Evolutionary conservation across 768 basidiomycete species (phyloP).

Genomic region (Agrocybe chaxingu): DNA sequence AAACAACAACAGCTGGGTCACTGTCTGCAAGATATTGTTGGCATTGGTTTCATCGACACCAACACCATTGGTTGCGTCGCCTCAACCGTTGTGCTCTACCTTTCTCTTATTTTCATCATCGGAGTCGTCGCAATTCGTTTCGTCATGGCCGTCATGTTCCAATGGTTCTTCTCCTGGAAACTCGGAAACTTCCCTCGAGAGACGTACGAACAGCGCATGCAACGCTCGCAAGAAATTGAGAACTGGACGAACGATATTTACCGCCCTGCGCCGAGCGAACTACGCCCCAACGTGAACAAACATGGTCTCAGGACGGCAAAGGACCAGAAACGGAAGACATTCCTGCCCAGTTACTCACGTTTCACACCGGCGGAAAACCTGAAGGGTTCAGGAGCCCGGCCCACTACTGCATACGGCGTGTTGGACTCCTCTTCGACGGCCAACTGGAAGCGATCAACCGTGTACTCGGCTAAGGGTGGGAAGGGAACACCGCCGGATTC

Average conservation of each 20-base stretch:
- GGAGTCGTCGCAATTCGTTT: constrained; percentile 96
- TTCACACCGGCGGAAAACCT: constrained; percentile 73
- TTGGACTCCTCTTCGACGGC: constrained; percentile 52
- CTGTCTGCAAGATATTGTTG: constrained; percentile 84
- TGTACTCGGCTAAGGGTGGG: constrained; percentile 22
- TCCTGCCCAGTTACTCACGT: constrained; percentile 67
- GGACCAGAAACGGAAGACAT: constrained; percentile 47
- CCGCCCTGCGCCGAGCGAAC: constrained; percentile 84
- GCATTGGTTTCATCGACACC: constrained; percentile 92
- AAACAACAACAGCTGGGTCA: constrained; percentile 64
- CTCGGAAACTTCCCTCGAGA: constrained; percentile 92
- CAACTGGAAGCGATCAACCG: constrained; percentile 4
- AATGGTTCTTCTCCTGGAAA: constrained; percentile 97
- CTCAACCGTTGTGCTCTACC: constrained; percentile 89
- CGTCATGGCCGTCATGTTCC: constrained; percentile 93
- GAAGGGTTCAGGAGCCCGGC: constrained; percentile 50
- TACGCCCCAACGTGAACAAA: constrained; percentile 86
- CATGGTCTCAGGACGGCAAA: constrained; percentile 52
- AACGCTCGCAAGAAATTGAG: constrained; percentile 87
- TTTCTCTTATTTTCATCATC: constrained; percentile 95
- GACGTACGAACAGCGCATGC: constrained; percentile 89
- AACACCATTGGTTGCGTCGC: constrained; percentile 95
- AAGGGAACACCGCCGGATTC: constrained; percentile 73
- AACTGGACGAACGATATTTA: constrained; percentile 97
- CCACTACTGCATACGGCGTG: constrained; percentile 64